Percentiles rank a stretch among this genome's conserved stretches.
Evolutionary conservation across 306 rosid species (phyloP).

Genomic region (Trichosanthes cucumerina): DNA sequence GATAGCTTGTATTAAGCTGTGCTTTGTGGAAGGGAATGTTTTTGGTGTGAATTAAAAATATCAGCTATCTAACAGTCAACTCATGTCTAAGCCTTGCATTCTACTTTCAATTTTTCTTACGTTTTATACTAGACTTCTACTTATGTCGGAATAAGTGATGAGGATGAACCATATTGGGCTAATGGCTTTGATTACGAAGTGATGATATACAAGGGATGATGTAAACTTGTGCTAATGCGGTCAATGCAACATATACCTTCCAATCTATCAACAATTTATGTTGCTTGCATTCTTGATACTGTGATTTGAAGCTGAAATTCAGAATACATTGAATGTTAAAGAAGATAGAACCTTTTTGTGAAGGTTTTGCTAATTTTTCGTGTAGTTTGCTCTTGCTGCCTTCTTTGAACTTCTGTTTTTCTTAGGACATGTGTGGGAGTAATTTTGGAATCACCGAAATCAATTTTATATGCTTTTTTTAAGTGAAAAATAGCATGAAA

Average conservation of each 20-base stretch:
- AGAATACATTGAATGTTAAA: neutral
- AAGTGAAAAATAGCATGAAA: too few relatives aligned
- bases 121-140: neutral
- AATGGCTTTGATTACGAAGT: neutral
- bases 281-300: neutral
- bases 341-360: neutral
- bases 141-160: neutral
- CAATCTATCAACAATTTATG: neutral
- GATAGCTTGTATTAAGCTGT: neutral
- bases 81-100: neutral
- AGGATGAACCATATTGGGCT: neutral
- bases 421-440: too few relatives aligned
- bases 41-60: neutral
- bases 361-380: neutral
- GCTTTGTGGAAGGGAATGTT: neutral
- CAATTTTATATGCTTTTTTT: too few relatives aligned
- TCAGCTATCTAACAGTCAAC: neutral
- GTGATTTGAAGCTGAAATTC: neutral
- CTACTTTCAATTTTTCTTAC: neutral
- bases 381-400: neutral
- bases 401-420: neutral
- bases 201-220: neutral
- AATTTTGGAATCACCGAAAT: too few relatives aligned
- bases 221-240: neutral
- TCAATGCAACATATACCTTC: neutral